Evolutionary conservation across 306 rosid genomes (phyloP), one percentile per base, ranked within the genome.

Genomic region (Hippophae rhamnoides): DNA sequence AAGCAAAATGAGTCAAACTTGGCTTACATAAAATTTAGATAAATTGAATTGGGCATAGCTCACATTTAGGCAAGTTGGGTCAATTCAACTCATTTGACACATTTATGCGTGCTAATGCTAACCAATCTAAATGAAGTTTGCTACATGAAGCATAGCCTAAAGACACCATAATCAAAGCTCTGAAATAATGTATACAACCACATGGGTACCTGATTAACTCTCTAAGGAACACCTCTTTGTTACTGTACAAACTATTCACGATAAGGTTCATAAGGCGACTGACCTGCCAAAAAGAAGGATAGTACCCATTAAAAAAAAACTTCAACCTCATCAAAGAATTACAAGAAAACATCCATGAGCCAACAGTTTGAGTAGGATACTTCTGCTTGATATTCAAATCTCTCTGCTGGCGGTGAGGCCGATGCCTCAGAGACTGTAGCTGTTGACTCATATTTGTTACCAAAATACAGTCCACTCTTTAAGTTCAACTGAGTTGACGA

Each of bases 181-280:
- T 27, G 11, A 47, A 27, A 52, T 41, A 51, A 41, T 41, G 42
- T 26, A 47, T 18, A 41, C 60, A 42, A 62, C 6, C 7, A n/a
- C 51, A 61, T 52, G 38, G 12, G 57, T 71, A 89, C 99, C 99
- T 93, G 55, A 93, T 76, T 77, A 93, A 95, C 74, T 93, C 99
- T 72, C 99, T 73, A 50, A 93, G 90, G 75, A 93, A 93, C 44
- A 93, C 97, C 58, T 93, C 99, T 76, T 93, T 93, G 82, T 93
- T 86, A 70, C 97, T 93, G 67, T 88, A 93, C 75, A 86, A 84
- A 78, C 99, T 93, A 76, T 93, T 84, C 47, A 93, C 97, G 71
- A 93, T 93, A 74, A 93, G 99, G 69, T 93, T 95, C 97, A 93
- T 86, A 71, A 93, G 95, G 47, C 99, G 86, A 76, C 95, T 88